phyloP scores from a whole-genome alignment of 805 yeast species.

The Henningerozyma blattae region DNA sequence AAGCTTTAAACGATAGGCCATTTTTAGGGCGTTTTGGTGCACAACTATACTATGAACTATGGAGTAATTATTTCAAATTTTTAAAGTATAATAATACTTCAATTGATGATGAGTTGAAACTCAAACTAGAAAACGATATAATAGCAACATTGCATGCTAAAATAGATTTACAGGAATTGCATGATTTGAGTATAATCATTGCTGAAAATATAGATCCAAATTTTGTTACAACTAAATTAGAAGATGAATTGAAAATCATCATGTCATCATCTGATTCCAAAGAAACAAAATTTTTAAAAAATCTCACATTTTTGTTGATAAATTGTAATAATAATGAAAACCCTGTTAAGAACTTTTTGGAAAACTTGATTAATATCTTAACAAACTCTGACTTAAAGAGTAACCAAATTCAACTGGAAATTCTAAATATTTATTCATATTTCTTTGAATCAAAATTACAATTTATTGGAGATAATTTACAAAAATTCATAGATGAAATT shows the following conservation, averaged over 20 bases:
- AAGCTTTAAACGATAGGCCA: constrained; percentile 18
- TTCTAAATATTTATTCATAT: constrained; percentile 3
- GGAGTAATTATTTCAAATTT: constrained; percentile 18
- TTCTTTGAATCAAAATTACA: constrained; percentile 1
- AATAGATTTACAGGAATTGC: constrained; percentile 8
- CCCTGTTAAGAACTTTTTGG: constrained; percentile 4
- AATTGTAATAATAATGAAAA: constrained; percentile 7
- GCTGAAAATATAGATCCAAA: constrained; percentile 9
- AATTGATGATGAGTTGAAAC: neutral
- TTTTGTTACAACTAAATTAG: constrained; percentile 5
- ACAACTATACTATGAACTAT: constrained; percentile 21
- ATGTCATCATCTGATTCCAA: constrained; percentile 1
- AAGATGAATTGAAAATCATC: constrained; percentile 3
- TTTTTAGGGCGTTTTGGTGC: constrained; percentile 23
- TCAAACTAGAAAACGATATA: constrained; percentile 3
- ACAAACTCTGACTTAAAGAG: neutral
- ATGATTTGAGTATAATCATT: constrained; percentile 13
- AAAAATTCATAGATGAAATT: constrained; percentile 23
- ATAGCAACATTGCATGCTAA: constrained; percentile 10
- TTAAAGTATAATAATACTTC: constrained; percentile 3
- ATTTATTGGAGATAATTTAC: constrained; percentile 2
- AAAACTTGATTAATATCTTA: neutral
- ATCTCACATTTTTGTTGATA: constrained; percentile 6
- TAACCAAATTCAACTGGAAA: neutral
- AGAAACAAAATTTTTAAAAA: constrained; percentile 3